Evolutionary conservation across 2,329 filamentous ascomycete genomes (phyloP).

Genomic region (Dactylellina leptospora): DNA sequence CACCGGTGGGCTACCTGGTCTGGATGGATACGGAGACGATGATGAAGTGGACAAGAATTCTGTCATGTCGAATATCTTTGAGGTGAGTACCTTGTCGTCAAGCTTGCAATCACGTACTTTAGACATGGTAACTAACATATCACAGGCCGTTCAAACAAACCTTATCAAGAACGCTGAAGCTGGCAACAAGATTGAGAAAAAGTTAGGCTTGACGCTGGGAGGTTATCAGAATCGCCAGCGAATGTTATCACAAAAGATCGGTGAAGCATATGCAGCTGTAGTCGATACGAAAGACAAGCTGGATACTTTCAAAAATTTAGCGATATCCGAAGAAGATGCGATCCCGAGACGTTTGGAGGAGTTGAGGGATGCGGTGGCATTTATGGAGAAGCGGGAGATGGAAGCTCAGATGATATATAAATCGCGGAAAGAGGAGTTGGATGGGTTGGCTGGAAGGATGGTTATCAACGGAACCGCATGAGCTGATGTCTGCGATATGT

Average conservation of each 20-base stretch:
- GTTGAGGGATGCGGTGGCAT: constrained; percentile 82
- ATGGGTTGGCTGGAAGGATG: constrained; percentile 64
- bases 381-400: constrained; percentile 80
- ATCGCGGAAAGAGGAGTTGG: constrained; percentile 78
- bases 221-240: constrained; percentile 90
- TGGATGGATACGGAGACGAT: constrained; percentile 81
- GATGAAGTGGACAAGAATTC: constrained; percentile 74
- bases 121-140: constrained; percentile 15
- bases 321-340: constrained; percentile 80
- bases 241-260: constrained; percentile 79
- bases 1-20: constrained; percentile 74
- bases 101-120: background rate
- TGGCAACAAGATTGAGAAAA: constrained; percentile 91
- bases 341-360: constrained; percentile 75
- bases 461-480: constrained; percentile 44
- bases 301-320: constrained; percentile 76
- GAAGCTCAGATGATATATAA: constrained; percentile 91
- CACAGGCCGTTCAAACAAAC: constrained; percentile 73
- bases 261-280: constrained; percentile 76
- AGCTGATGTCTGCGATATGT: too few relatives aligned
- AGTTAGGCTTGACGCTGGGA: constrained; percentile 83
- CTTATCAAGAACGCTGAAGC: constrained; percentile 79
- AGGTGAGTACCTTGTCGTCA: constrained; percentile 65
- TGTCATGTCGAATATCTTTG: constrained; percentile 75
- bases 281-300: constrained; percentile 77